A percentile compares a stretch with the other conserved stretches of the same genome.
phyloP scores from a whole-genome alignment of 495 filamentous ascomycete genomes.

The Aspergillus cristatus region DNA sequence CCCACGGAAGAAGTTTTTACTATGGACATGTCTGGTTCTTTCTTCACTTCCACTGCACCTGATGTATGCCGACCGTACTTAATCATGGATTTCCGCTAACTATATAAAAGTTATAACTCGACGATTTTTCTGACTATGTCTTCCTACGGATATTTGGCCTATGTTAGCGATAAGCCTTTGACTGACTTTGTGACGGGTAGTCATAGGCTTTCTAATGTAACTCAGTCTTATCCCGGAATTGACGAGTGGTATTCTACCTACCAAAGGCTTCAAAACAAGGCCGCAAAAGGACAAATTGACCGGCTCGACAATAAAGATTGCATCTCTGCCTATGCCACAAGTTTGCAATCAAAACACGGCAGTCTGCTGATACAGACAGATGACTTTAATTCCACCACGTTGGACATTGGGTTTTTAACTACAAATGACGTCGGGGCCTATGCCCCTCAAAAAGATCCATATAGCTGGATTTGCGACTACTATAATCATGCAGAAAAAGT shows the following conservation, averaged over 20 bases:
- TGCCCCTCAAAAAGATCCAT: not conserved
- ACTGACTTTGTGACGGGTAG: not conserved
- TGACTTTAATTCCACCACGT: not conserved
- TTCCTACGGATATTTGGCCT: not conserved
- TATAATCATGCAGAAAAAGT: not conserved
- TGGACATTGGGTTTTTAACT: not conserved
- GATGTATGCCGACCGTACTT: not conserved
- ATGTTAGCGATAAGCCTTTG: not conserved
- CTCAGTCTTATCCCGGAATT: too few relatives aligned
- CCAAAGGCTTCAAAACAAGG: not conserved
- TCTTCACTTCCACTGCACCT: constrained; percentile 13
- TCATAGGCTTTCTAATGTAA: not conserved
- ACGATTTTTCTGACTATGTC: not conserved
- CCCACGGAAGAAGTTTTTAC: not conserved
- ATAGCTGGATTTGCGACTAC: not conserved
- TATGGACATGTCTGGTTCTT: constrained; percentile 10
- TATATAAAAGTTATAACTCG: not conserved
- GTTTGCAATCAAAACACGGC: not conserved
- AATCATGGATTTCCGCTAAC: not conserved
- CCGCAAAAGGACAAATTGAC: not conserved
- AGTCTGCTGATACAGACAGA: not conserved
- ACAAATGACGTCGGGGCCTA: not conserved
- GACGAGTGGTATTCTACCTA: not conserved
- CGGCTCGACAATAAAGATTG: not conserved
- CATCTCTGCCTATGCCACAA: not conserved